Evolutionary conservation across 148 eudicot species (phyloP), one percentile per base, ranked within the genome.

Genomic region (Spergularia bocconei): DNA sequence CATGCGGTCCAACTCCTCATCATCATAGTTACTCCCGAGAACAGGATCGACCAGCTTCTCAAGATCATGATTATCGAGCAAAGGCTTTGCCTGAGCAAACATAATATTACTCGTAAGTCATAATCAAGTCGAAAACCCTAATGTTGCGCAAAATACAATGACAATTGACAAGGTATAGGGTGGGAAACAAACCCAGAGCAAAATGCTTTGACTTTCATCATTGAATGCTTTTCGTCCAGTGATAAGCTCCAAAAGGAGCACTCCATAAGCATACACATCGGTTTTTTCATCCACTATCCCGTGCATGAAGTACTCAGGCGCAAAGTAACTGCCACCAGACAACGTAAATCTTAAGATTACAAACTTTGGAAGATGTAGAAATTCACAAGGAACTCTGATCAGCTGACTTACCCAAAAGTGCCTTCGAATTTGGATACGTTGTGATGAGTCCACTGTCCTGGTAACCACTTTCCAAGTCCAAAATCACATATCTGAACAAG

Each of bases 271-370:
- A 80, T 80, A 93, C 14, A 93, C 92, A 58, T 93, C 97, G 50
- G 87, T 93, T 80, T 91, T 93, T 86, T 93, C 98, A 72, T 93
- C 92, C 62, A 93, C 97, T 71, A 93, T 85, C 29, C 98, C 98
- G 33, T 93, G 88, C 98, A 93, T 91, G 73, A 91, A 87, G 85
- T 93, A 93, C 83, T 93, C 98, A 0, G 98, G 98, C 66, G 98
- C 97, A 81, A 93, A 88, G 82, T 93, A 93, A 65, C 98, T 93
- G 85, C 56, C 82, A 81, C 48, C 48, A 69, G 77, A 78, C 68
- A 36, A 48, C 20, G 39, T 61, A 65, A 20, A 62, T 25, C 48
- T 74, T 29, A n/a, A 63, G n/a, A 6, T 4, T 29, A 50, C 23
- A 23, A 21, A 62, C 47, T 39, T 39, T 56, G 4, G 33, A 80